Evolutionary conservation across 768 basidiomycete genomes (phyloP).

Genomic region (Exidia glandulosa): DNA sequence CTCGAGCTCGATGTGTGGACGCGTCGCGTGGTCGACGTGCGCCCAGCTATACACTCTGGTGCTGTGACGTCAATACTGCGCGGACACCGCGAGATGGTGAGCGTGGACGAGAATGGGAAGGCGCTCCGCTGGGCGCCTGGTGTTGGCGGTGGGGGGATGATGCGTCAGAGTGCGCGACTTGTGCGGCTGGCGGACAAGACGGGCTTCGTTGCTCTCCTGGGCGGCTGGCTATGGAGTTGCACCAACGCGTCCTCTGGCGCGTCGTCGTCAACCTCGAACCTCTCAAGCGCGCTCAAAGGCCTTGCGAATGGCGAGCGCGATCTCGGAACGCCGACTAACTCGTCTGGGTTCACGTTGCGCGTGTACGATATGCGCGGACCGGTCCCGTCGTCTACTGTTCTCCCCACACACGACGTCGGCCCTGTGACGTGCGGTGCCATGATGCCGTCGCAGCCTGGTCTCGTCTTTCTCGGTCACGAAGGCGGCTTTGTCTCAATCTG

Average conservation of each 20-base stretch:
- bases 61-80: constrained; percentile 66
- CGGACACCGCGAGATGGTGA: constrained; percentile 59
- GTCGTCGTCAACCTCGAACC: constrained; percentile 23
- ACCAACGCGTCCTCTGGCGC: constrained; percentile 34
- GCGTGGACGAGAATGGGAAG: constrained; percentile 81
- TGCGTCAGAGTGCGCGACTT: constrained; percentile 35
- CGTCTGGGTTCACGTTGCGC: constrained; percentile 63
- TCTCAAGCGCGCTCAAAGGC: background rate
- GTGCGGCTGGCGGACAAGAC: constrained; percentile 70
- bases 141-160: constrained; percentile 30
- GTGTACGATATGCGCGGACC: constrained; percentile 52
- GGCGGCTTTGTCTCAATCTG: constrained; percentile 85
- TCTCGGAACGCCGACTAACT: background rate
- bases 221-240: constrained; percentile 77
- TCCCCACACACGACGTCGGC: constrained; percentile 64
- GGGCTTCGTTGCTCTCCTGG: constrained; percentile 65
- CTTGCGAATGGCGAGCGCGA: background rate
- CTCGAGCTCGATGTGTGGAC: constrained; percentile 68
- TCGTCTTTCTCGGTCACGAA: constrained; percentile 83
- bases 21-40: constrained; percentile 45
- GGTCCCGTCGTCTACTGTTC: constrained; percentile 34
- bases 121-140: constrained; percentile 49
- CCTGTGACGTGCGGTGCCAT: constrained; percentile 74
- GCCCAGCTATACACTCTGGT: constrained; percentile 51
- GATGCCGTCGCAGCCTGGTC: constrained; percentile 51